Conservation (phyloP, 2,329 filamentous ascomycete species). For the Davidsoniella virescens region DNA sequence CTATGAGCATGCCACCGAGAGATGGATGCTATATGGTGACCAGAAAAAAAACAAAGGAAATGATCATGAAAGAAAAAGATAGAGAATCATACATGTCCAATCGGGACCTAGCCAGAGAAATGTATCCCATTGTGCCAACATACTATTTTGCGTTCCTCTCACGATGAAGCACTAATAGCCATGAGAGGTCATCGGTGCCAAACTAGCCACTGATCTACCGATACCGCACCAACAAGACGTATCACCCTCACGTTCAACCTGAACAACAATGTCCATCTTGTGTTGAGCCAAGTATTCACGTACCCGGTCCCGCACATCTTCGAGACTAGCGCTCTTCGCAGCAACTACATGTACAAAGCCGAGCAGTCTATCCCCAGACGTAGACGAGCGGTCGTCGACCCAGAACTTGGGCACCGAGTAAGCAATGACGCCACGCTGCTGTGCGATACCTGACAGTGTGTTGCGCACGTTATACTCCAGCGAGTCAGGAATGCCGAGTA, state of each 20-base stretch:
- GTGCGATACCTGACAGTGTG: slow-evolving; percentile 65
- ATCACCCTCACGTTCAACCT: slow-evolving; percentile 76
- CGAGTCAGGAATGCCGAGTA: slow-evolving; percentile 71
- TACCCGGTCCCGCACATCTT: slow-evolving; percentile 72
- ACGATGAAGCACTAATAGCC: background rate
- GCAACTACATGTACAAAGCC: slow-evolving; percentile 81
- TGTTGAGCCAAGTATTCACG: slow-evolving; percentile 51
- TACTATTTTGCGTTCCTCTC: too few species aligned
- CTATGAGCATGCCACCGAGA: too few species aligned
- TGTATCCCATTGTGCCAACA: too few species aligned
- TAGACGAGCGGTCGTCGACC: slow-evolving; percentile 50
- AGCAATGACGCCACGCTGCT: slow-evolving; percentile 66
- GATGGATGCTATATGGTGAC: background rate
- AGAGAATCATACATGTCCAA: background rate
- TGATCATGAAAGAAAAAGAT: background rate
- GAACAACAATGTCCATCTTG: slow-evolving; percentile 67
- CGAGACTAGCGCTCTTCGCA: slow-evolving; percentile 51
- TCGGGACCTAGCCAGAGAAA: too few species aligned
- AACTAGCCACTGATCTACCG: slow-evolving; percentile 16
- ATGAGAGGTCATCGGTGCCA: background rate
- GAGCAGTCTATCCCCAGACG: slow-evolving; percentile 38
- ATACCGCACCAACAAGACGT: slow-evolving; percentile 43
- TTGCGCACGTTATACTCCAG: slow-evolving; percentile 80
- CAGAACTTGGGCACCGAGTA: slow-evolving; percentile 86
- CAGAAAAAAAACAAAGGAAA: background rate